Percentiles rank a stretch among this genome's conserved stretches.
Conservation (phyloP, 768 basidiomycete genomes). For the Boletus barrowsii region DNA sequence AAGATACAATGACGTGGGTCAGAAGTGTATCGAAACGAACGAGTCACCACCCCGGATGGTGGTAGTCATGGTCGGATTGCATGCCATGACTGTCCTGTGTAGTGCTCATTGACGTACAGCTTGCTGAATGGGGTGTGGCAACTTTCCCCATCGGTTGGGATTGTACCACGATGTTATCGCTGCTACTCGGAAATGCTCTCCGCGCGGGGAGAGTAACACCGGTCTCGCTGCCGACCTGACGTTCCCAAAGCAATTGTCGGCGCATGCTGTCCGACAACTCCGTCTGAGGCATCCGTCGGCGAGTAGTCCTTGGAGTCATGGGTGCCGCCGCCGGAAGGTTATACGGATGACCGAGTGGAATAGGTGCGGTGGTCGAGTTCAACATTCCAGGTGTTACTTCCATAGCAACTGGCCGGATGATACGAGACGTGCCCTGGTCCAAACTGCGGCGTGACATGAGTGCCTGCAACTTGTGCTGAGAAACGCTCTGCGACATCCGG, state of each 20-base stretch:
- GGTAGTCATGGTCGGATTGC: conserved; percentile 69
- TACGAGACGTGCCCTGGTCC: conserved; percentile 25
- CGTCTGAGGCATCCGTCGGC: conserved; percentile 76
- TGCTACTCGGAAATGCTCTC: conserved; percentile 28
- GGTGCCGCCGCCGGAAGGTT: conserved; percentile 65
- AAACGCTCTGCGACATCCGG: conserved; percentile 64
- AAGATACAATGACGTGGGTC: conserved; percentile 13
- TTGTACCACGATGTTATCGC: conserved; percentile 13
- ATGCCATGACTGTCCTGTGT: conserved; percentile 45
- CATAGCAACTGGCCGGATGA: conserved; percentile 15
- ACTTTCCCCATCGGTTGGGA: too few relatives aligned
- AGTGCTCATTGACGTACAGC: conserved; percentile 9
- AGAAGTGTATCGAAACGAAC: background rate
- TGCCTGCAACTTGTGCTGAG: conserved; percentile 62
- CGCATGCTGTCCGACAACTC: conserved; percentile 85
- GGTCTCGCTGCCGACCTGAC: conserved; percentile 55
- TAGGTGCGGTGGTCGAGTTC: conserved; percentile 45
- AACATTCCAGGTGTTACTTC: conserved; percentile 19
- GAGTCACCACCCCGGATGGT: conserved; percentile 58
- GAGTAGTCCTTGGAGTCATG: conserved; percentile 81
- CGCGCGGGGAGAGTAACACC: conserved; percentile 40
- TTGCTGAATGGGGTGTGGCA: too few relatives aligned
- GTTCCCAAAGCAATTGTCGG: conserved; percentile 77
- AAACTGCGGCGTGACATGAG: conserved; percentile 48
- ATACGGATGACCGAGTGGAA: conserved; percentile 64